Evolutionary conservation across 371 early-diverging fungal species (phyloP).

Genomic region (Mucor ambiguus): DNA sequence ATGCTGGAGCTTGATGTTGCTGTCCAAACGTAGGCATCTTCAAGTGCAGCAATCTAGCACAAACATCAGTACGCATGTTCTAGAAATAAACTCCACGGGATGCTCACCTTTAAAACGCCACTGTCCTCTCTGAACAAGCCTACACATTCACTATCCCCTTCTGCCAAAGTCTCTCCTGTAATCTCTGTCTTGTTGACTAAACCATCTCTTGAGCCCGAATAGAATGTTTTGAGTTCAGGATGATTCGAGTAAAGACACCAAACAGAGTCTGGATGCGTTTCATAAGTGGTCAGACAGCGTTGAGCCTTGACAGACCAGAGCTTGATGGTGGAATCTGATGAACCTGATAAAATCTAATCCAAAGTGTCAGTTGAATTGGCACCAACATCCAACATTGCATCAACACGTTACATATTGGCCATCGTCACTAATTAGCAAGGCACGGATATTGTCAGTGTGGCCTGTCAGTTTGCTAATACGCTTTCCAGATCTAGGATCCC

Average conservation of each 20-base stretch:
- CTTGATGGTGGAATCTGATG: slow-evolving; percentile 89
- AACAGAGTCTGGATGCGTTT: slow-evolving; percentile 85
- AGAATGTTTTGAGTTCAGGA: slow-evolving; percentile 85
- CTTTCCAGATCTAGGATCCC: slow-evolving; percentile 84
- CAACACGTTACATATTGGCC: slow-evolving; percentile 66
- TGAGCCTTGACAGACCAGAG: slow-evolving; percentile 91
- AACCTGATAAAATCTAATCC: slow-evolving; percentile 83
- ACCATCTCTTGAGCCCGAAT: slow-evolving; percentile 92
- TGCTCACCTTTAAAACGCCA: slow-evolving; percentile 76
- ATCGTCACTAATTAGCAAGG: slow-evolving; percentile 85
- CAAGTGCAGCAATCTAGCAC: slow-evolving; percentile 67
- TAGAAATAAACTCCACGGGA: no score
- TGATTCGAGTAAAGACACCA: slow-evolving; percentile 89
- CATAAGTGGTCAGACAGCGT: slow-evolving; percentile 86
- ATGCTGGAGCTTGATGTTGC: slow-evolving; percentile 83
- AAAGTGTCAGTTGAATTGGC: neutral
- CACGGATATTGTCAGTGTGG: slow-evolving; percentile 93
- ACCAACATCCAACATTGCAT: neutral
- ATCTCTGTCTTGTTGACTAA: slow-evolving; percentile 78
- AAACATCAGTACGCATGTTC: neutral
- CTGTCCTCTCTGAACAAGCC: slow-evolving; percentile 84
- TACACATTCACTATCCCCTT: slow-evolving; percentile 71
- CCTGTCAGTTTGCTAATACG: slow-evolving; percentile 82
- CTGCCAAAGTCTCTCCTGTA: slow-evolving; percentile 38
- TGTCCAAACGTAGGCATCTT: slow-evolving; percentile 90